These are phyloP conservation scores for Arabidopsis arenosa DNA, from an alignment of 345 rosid species.

Conservation along the genomic window DNA sequence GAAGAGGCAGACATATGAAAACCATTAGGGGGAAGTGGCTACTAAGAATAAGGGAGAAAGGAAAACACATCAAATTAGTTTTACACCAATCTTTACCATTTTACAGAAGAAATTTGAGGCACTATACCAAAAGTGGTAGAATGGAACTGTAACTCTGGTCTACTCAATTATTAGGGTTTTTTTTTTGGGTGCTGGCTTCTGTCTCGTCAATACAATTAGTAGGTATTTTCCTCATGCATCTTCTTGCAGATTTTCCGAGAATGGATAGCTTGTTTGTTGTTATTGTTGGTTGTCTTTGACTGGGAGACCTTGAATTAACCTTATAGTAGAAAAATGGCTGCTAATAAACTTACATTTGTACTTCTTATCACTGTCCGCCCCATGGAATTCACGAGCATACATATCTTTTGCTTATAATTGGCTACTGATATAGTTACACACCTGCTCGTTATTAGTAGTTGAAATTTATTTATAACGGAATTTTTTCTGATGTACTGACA, in stretches of 20 bases:
- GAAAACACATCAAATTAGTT: slow-evolving; percentile 24
- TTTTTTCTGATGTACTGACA: neutral
- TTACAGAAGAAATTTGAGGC: slow-evolving; percentile 18
- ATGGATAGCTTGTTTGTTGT: slow-evolving; percentile 10
- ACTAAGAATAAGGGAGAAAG: slow-evolving; percentile 22
- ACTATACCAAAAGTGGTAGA: slow-evolving; percentile 10
- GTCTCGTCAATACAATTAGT: neutral
- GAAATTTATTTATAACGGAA: slow-evolving; percentile 14
- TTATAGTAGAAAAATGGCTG: neutral
- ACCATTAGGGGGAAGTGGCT: slow-evolving; percentile 23
- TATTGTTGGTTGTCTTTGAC: neutral
- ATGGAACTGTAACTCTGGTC: neutral
- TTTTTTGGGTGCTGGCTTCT: neutral
- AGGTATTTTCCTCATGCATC: slow-evolving; percentile 1
- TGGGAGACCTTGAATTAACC: neutral
- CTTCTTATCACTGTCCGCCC: neutral
- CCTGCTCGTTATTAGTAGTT: slow-evolving; percentile 26
- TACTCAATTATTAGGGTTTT: neutral
- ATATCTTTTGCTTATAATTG: slow-evolving; percentile 20
- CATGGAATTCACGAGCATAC: neutral
- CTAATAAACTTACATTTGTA: neutral
- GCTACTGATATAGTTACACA: slow-evolving; percentile 18
- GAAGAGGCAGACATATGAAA: slow-evolving; percentile 26
- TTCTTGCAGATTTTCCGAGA: neutral
- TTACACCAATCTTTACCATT: slow-evolving; percentile 6